phyloP scores from a whole-genome alignment of 495 filamentous ascomycete species.

The Cryomyces minteri region DNA sequence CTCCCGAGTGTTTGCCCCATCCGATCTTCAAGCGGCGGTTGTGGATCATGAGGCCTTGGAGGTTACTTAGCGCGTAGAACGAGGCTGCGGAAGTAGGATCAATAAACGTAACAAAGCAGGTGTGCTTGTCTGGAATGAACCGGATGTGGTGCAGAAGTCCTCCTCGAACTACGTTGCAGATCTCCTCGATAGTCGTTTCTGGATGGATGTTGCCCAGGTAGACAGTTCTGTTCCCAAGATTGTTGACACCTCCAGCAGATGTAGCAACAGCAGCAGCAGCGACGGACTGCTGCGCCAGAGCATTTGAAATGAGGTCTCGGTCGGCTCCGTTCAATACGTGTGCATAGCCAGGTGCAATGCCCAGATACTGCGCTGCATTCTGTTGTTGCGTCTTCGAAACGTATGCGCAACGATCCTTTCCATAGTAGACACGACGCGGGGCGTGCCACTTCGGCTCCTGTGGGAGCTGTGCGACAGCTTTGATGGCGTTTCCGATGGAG shows the following conservation, averaged over 20 bases:
- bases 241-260: constrained; percentile 88
- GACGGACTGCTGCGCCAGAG: constrained; percentile 91
- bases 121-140: constrained; percentile 99
- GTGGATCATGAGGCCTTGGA: constrained; percentile 98
- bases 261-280: constrained; percentile 94
- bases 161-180: constrained; percentile 84
- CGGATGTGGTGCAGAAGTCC: constrained; percentile 92
- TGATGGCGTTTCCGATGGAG: constrained; percentile 95
- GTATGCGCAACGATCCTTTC: constrained; percentile 95
- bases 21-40: constrained; percentile 95
- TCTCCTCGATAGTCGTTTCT: constrained; percentile 52
- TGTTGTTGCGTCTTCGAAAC: constrained; percentile 99
- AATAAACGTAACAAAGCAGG: constrained; percentile 99
- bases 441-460: constrained; percentile 95
- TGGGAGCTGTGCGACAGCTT: constrained; percentile 91
- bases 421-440: constrained; percentile 90
- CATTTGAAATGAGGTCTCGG: constrained; percentile 86
- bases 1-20: constrained; percentile 98
- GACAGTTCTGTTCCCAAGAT: constrained; percentile 91
- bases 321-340: constrained; percentile 92
- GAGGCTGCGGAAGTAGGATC: constrained; percentile 95
- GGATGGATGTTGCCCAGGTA: constrained; percentile 98
- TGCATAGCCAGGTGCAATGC: constrained; percentile 93
- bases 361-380: constrained; percentile 94
- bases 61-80: constrained; percentile 91